A percentile compares a stretch with the other conserved stretches of the same genome.
phyloP scores from a whole-genome alignment of 148 eudicot genomes.

The Nyssa sinensis region DNA sequence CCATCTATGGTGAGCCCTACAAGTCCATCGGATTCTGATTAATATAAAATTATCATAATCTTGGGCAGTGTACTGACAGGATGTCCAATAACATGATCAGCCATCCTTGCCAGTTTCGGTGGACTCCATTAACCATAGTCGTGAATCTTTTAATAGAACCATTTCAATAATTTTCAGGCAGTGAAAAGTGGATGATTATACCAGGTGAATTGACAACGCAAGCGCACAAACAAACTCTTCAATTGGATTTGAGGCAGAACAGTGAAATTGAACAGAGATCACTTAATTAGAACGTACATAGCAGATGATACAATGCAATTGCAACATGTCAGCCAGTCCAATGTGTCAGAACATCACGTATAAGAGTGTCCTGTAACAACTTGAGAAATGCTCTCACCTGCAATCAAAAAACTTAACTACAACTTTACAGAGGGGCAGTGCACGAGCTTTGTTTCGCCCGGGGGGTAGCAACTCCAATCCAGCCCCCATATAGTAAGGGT shows the following conservation, averaged over 20 bases:
- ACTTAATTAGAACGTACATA: background rate
- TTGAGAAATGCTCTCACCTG: conserved; percentile 9
- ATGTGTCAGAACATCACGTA: background rate
- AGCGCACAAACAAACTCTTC: no score
- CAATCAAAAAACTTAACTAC: background rate
- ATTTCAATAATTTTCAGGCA: no score
- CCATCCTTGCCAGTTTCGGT: no score
- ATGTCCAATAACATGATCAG: no score
- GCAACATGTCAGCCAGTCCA: background rate
- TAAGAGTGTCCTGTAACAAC: conserved; percentile 1
- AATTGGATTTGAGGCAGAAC: background rate
- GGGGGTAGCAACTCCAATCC: background rate
- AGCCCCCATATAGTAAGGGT: background rate
- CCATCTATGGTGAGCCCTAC: no score
- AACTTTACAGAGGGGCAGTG: conserved; percentile 19
- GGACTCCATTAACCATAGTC: background rate
- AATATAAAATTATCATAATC: no score
- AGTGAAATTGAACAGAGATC: background rate
- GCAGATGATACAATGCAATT: background rate
- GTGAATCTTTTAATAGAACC: background rate
- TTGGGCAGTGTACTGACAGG: no score
- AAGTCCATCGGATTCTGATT: no score
- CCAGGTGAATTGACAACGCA: background rate
- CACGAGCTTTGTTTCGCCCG: background rate
- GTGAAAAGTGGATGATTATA: no score